Percentiles rank a stretch among this genome's conserved stretches.
phyloP scores from a whole-genome alignment of 805 yeast species.

The Cyberlindnera sargentensis region DNA sequence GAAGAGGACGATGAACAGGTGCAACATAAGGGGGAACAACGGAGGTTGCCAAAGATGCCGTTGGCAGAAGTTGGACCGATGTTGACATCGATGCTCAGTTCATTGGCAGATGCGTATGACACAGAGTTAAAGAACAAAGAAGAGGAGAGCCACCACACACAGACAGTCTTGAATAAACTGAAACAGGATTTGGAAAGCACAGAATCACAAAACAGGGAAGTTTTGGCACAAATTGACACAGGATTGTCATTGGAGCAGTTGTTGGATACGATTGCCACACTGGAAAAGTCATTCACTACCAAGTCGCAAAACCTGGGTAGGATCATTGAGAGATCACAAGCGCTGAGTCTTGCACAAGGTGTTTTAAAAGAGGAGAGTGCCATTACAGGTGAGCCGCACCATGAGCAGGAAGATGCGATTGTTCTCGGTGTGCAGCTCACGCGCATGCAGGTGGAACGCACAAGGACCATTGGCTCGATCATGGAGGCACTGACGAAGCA shows the following conservation, averaged over 20 bases:
- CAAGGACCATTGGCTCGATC: conserved; percentile 38
- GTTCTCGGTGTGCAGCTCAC: conserved; percentile 37
- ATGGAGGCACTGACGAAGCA: conserved; percentile 41
- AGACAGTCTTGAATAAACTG: conserved; percentile 33
- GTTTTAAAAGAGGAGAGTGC: conserved; percentile 48
- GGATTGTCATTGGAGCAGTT: conserved; percentile 17
- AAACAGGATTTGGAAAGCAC: conserved; percentile 33
- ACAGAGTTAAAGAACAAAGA: conserved; percentile 47
- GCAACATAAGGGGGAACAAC: not conserved
- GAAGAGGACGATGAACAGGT: conserved; percentile 1
- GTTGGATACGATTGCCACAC: conserved; percentile 6
- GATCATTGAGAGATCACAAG: conserved; percentile 58
- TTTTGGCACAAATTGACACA: conserved; percentile 16
- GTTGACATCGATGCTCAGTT: conserved; percentile 32
- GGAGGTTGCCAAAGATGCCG: conserved; percentile 15
- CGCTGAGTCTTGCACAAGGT: conserved; percentile 48
- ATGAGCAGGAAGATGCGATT: conserved; percentile 9
- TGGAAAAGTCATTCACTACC: conserved; percentile 18
- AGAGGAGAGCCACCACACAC: conserved; percentile 44
- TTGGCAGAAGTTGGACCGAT: conserved; percentile 23
- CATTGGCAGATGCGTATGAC: conserved; percentile 47
- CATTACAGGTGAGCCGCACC: conserved; percentile 12
- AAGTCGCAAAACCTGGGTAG: conserved; percentile 31
- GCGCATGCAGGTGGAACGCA: conserved; percentile 45
- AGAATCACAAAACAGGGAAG: conserved; percentile 26